Conservation (phyloP, 768 basidiomycete species). For the Pleurotus salmoneostramineus region DNA sequence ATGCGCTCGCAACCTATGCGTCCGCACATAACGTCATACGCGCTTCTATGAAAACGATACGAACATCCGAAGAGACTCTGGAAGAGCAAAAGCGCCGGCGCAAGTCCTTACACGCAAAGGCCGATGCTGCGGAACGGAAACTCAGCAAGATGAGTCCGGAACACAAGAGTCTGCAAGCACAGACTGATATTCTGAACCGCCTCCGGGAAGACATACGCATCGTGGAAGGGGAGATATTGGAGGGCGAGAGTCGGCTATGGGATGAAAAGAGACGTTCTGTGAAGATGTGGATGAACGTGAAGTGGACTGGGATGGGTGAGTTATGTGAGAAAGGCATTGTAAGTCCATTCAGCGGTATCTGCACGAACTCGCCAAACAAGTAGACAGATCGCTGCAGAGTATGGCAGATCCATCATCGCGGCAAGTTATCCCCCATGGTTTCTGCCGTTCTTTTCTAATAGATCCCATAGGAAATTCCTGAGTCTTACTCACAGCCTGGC, state of each 20-base stretch:
- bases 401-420: constrained; percentile 47
- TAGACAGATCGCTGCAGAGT: constrained; percentile 47
- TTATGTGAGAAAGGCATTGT: constrained; percentile 77
- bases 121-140: constrained; percentile 85
- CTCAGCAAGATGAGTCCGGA: constrained; percentile 87
- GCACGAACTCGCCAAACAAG: background rate
- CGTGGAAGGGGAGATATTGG: constrained; percentile 81
- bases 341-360: constrained; percentile 14
- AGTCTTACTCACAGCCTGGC: constrained; percentile 79
- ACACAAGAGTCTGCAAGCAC: constrained; percentile 74
- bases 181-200: constrained; percentile 68
- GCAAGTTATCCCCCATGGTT: constrained; percentile 21
- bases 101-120: constrained; percentile 59
- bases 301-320: constrained; percentile 86
- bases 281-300: constrained; percentile 71
- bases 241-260: constrained; percentile 73
- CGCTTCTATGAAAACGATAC: constrained; percentile 75
- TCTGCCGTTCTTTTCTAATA: background rate
- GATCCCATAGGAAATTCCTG: constrained; percentile 67
- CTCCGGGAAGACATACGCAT: constrained; percentile 73
- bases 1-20: constrained; percentile 67
- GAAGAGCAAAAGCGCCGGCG: constrained; percentile 74
- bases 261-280: constrained; percentile 79
- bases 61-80: constrained; percentile 79
- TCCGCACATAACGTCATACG: constrained; percentile 67